phyloP scores from a whole-genome alignment of 2,329 filamentous ascomycete genomes.

The Ceratocystis harringtonii region DNA sequence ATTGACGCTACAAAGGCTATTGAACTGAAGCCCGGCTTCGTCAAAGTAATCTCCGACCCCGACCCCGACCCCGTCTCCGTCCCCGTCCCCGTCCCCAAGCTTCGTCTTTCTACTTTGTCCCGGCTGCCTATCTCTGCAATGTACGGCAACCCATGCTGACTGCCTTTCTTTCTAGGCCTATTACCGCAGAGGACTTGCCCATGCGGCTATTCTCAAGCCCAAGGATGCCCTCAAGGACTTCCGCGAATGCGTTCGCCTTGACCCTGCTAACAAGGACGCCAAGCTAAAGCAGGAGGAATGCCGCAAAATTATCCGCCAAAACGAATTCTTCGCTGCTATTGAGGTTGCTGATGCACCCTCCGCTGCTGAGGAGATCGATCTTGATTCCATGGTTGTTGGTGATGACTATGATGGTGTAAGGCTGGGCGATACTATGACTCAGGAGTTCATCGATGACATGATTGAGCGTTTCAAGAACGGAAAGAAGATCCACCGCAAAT shows the following conservation, averaged over 20 bases:
- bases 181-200: constrained; percentile 82
- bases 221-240: constrained; percentile 85
- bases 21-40: constrained; percentile 71
- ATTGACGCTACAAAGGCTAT: constrained; percentile 82
- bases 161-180: constrained; percentile 48
- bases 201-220: constrained; percentile 78
- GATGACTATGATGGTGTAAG: constrained; percentile 69
- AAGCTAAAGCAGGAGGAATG: constrained; percentile 84
- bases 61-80: not conserved
- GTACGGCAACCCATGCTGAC: not conserved
- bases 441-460: constrained; percentile 97
- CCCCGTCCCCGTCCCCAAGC: too few relatives aligned
- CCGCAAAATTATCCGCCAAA: constrained; percentile 81
- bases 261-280: constrained; percentile 77
- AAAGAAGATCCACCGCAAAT: constrained; percentile 91
- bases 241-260: constrained; percentile 74
- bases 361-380: constrained; percentile 74
- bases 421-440: constrained; percentile 72
- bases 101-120: too few relatives aligned
- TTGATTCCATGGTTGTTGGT: constrained; percentile 75
- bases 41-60: constrained; percentile 49
- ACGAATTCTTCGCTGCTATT: constrained; percentile 89
- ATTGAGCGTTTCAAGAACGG: constrained; percentile 87
- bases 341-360: constrained; percentile 86
- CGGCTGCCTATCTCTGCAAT: too few relatives aligned